Evolutionary conservation across 805 yeast species (phyloP).

Genomic region (Yarrowia sp.): DNA sequence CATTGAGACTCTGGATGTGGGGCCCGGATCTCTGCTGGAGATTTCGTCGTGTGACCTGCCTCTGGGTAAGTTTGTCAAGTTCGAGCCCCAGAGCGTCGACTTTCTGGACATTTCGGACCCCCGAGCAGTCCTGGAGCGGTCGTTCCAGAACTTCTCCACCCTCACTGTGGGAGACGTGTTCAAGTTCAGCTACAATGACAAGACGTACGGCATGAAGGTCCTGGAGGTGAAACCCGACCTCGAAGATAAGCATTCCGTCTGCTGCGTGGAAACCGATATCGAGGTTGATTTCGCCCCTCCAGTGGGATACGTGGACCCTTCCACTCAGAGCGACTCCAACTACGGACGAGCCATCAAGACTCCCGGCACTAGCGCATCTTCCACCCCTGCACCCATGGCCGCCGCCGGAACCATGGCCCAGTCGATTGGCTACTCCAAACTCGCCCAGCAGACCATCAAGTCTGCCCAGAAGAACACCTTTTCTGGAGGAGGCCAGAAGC

Average conservation of each 20-base stretch:
- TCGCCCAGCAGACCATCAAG: slow-evolving; percentile 46
- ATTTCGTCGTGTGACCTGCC: slow-evolving; percentile 77
- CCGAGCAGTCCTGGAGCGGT: slow-evolving; percentile 93
- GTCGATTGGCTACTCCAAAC: slow-evolving; percentile 67
- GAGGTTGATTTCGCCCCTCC: slow-evolving; percentile 99
- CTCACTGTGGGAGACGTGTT: slow-evolving; percentile 83
- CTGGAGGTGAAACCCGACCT: slow-evolving; percentile 86
- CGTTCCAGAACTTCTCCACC: slow-evolving; percentile 86
- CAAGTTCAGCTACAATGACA: slow-evolving; percentile 82
- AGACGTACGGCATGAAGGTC: slow-evolving; percentile 78
- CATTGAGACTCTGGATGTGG: slow-evolving; percentile 74
- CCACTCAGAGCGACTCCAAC: slow-evolving; percentile 46
- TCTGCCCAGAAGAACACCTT: slow-evolving; percentile 48
- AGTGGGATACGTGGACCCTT: slow-evolving; percentile 96
- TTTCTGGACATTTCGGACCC: slow-evolving; percentile 95
- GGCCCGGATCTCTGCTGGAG: slow-evolving; percentile 82
- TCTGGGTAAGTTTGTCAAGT: slow-evolving; percentile 84
- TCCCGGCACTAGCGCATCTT: slow-evolving; percentile 35
- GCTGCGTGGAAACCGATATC: slow-evolving; percentile 95
- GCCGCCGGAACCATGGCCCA: slow-evolving; percentile 65
- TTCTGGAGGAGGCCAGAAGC: slow-evolving; percentile 70
- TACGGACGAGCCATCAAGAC: slow-evolving; percentile 35
- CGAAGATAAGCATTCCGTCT: slow-evolving; percentile 64
- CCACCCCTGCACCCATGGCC: slow-evolving; percentile 42
- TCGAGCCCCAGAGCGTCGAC: slow-evolving; percentile 94